Evolutionary conservation across 768 basidiomycete species (phyloP).

Genomic region (Candolleomyces eurysporus): DNA sequence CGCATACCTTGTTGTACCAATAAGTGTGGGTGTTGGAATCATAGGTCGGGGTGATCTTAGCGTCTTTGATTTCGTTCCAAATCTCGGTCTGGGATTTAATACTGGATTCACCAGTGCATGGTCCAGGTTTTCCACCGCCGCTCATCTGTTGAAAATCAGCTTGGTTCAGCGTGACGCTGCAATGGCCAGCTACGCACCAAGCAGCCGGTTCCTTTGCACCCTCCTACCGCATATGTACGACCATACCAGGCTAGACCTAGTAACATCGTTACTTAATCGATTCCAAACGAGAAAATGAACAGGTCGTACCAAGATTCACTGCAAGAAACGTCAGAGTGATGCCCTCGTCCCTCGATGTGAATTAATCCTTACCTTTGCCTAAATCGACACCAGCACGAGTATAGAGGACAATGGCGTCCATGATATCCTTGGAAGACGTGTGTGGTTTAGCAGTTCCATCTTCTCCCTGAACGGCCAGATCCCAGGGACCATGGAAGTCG

Average conservation of each 20-base stretch:
- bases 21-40: neutral
- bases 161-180: neutral
- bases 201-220: constrained; percentile 1
- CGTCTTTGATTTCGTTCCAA: neutral
- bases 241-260: constrained; percentile 21
- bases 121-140: constrained; percentile 4
- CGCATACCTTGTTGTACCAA: constrained; percentile 6
- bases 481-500: constrained; percentile 24
- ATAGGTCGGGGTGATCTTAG: neutral
- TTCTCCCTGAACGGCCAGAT: constrained; percentile 19
- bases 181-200: neutral
- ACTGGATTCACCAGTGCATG: constrained; percentile 5
- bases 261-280: constrained; percentile 7
- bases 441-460: constrained; percentile 21
- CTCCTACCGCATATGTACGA: constrained; percentile 12
- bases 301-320: too few species aligned
- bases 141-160: neutral
- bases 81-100: constrained; percentile 5
- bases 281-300: too few species aligned
- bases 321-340: too few species aligned
- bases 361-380: neutral
- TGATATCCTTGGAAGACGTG: constrained; percentile 20
- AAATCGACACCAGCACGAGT: constrained; percentile 19
- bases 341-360: too few species aligned
- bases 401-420: constrained; percentile 17